Conservation (phyloP, 108 stramenopile genomes). For the Cyclotella sp. region DNA sequence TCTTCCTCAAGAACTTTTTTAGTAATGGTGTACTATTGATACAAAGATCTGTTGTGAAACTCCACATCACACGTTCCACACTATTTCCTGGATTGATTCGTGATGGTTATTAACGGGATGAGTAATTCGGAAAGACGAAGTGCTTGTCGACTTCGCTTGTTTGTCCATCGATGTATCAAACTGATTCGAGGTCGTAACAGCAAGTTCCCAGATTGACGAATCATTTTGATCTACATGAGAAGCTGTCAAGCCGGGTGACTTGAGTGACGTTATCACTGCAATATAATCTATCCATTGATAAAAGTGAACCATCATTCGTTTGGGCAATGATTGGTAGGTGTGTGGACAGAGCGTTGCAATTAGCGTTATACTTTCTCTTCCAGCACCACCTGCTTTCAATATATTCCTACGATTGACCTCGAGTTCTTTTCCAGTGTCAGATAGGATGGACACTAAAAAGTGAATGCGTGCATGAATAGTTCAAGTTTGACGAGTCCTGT, state of each 20-base stretch:
- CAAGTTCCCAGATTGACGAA: conserved; percentile 25
- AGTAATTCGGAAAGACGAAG: conserved; percentile 17
- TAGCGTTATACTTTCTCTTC: conserved; percentile 7
- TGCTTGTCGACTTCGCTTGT: background rate
- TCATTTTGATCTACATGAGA: background rate
- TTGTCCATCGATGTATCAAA: background rate
- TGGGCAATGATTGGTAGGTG: conserved; percentile 17
- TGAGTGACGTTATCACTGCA: conserved; percentile 1
- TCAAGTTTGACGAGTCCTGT: background rate
- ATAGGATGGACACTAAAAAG: conserved; percentile 25
- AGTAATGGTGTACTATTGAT: background rate
- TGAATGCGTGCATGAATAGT: background rate
- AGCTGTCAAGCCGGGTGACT: background rate
- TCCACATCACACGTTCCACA: conserved; percentile 19
- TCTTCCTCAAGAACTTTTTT: background rate
- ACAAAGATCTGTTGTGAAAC: too few relatives aligned
- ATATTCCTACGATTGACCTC: conserved; percentile 16
- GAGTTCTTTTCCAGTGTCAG: conserved; percentile 35
- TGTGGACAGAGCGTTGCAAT: conserved; percentile 27
- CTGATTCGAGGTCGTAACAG: background rate
- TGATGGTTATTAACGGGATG: conserved; percentile 11
- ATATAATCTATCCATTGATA: conserved; percentile 42
- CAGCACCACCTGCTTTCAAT: background rate
- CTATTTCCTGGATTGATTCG: conserved; percentile 17
- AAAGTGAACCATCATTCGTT: conserved; percentile 15